Base-by-base conservation (phyloP, 352 stramenopile species). In the Pythium oligandrum region DNA sequence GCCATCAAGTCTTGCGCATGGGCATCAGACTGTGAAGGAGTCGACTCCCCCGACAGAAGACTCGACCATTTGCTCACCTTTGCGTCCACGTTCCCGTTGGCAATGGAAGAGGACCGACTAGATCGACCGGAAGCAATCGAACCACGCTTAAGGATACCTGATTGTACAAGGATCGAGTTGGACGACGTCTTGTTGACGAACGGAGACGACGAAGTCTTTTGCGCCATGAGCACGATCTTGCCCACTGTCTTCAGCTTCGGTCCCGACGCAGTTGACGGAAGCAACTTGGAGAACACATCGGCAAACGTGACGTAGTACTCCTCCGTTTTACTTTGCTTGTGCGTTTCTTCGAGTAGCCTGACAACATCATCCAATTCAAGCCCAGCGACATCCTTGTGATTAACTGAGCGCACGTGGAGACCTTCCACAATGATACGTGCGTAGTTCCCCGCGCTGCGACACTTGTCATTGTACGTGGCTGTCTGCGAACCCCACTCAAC, bases 291-390 rank as follows among this genome's bases (percentile, higher is more conserved):
- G 17, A 32, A 51, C 7, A 67, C 51, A 51, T 78, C 66, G 6
- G 63, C 68, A 48, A 90, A 79, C 6, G 71, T 83, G 40, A 90
- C 40, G 36, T 68, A 63, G 48, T 80, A 63, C 7, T 50, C 62
- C 3, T 61, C 66, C 53, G 70, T 74, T 4, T 67, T 63, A 34
- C 36, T 50, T 40, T 51, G 3, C 39, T 37, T 17, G 36, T 51
- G 17, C 17, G 17, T 26, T 26, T 26, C 17, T 26, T 26, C 53
- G 39, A 47, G 78, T 61, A 69, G 73, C 30, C 78, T 57, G 33
- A 86, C 58, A 31, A 90, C 74, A 33, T 70, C 53, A 9, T 71
- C 51, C 44, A 79, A 88, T 26, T 26, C 17, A 26, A 26, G 17
- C 17, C 17, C 17, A 42, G 12, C 12, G 7, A 42, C 38, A 42